Percentiles rank a stretch among this genome's conserved stretches.
Evolutionary conservation across 257 asterid genomes (phyloP).

Genomic region (Cruciata laevipes): DNA sequence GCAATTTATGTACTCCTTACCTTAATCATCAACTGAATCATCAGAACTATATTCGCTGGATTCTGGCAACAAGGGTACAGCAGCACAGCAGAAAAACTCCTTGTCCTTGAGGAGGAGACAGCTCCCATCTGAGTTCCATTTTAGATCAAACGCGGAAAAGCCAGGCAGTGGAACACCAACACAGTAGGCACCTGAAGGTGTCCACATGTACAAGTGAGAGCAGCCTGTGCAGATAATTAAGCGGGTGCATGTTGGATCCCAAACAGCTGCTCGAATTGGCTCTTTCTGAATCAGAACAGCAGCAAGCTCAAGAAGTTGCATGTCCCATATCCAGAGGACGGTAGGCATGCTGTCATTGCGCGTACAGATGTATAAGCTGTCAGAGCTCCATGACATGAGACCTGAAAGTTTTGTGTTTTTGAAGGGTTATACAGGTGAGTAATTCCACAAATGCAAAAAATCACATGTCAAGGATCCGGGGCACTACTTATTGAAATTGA

Average conservation of each 20-base stretch:
- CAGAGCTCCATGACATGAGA: slow-evolving; percentile 86
- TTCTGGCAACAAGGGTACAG: slow-evolving; percentile 70
- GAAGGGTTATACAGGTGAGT: slow-evolving; percentile 5
- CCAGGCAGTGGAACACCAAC: slow-evolving; percentile 65
- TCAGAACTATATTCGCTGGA: slow-evolving; percentile 90
- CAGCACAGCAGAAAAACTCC: slow-evolving; percentile 87
- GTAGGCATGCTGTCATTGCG: slow-evolving; percentile 96
- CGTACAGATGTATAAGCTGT: slow-evolving; percentile 78
- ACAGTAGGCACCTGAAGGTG: slow-evolving; percentile 92
- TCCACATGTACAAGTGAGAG: slow-evolving; percentile 86
- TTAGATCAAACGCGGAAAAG: slow-evolving; percentile 61
- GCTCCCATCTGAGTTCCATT: slow-evolving; percentile 85
- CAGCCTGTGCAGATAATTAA: slow-evolving; percentile 82
- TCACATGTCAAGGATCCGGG: not conserved
- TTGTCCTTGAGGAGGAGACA: slow-evolving; percentile 83
- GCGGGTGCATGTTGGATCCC: slow-evolving; percentile 88
- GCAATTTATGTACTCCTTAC: not conserved
- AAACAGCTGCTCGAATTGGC: slow-evolving; percentile 78
- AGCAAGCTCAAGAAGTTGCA: slow-evolving; percentile 80
- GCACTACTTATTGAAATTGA: not conserved
- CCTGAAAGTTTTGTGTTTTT: slow-evolving; percentile 41
- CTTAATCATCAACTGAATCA: slow-evolving; percentile 30
- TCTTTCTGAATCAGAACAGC: slow-evolving; percentile 86
- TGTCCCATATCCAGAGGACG: slow-evolving; percentile 97
- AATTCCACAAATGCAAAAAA: not conserved